A percentile compares a stretch with the other conserved stretches of the same genome.
Conservation (phyloP, 2,329 filamentous ascomycete genomes). For the Colletotrichum kahawae region DNA sequence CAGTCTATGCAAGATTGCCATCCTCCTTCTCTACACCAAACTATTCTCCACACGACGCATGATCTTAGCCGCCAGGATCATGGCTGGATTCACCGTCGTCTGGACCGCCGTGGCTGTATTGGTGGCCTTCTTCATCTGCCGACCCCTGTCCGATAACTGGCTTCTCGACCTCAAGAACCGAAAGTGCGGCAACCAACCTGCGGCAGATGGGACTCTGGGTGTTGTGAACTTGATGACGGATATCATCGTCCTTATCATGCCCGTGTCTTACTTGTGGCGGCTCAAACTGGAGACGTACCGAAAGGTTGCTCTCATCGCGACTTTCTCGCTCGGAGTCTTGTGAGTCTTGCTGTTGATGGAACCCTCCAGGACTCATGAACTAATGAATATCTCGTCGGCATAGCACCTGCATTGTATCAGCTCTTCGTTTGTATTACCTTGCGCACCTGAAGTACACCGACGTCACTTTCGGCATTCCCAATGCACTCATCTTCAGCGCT, state of each 20-base stretch:
- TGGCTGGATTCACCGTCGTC: slow-evolving; percentile 28
- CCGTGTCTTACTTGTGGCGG: slow-evolving; percentile 29
- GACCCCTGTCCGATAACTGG: slow-evolving; percentile 41
- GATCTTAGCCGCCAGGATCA: slow-evolving; percentile 26
- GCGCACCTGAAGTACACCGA: slow-evolving; percentile 34
- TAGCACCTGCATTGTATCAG: slow-evolving; percentile 39
- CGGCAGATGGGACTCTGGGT: slow-evolving; percentile 34
- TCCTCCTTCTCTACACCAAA: slow-evolving; percentile 32
- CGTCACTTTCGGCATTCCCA: slow-evolving; percentile 37
- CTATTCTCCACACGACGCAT: slow-evolving; percentile 32
- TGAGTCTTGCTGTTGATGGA: slow-evolving; percentile 24
- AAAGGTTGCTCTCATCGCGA: slow-evolving; percentile 32
- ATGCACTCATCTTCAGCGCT: slow-evolving; percentile 38
- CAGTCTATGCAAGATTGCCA: slow-evolving; percentile 32
- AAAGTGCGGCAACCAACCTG: slow-evolving; percentile 29
- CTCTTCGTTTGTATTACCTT: slow-evolving; percentile 38
- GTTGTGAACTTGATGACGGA: slow-evolving; percentile 29
- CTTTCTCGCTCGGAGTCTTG: slow-evolving; percentile 38
- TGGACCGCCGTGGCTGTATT: slow-evolving; percentile 34
- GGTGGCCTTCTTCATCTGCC: slow-evolving; percentile 38
- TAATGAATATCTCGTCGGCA: not conserved
- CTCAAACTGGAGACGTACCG: slow-evolving; percentile 31
- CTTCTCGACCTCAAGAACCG: slow-evolving; percentile 22
- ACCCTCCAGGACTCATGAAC: not conserved
- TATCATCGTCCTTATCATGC: slow-evolving; percentile 28